Evolutionary conservation across 495 filamentous ascomycete species (phyloP).

Genomic region (Trichocladium antarcticum): DNA sequence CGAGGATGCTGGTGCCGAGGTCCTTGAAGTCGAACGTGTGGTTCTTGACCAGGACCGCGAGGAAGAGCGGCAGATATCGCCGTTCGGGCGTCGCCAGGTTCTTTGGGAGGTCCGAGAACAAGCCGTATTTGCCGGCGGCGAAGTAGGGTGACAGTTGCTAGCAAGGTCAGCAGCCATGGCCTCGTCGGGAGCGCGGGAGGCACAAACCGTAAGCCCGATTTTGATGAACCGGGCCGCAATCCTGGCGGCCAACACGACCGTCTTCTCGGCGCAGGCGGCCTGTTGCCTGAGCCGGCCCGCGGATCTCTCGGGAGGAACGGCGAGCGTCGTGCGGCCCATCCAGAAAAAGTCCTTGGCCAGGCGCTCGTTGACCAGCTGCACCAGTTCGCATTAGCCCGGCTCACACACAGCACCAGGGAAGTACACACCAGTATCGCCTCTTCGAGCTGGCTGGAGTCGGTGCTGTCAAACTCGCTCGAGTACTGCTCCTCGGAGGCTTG

Average conservation of each 20-base stretch:
- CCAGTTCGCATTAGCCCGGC: not conserved
- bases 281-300: constrained; percentile 20
- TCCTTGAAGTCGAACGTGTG: constrained; percentile 33
- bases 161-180: constrained; percentile 13
- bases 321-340: constrained; percentile 29
- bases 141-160: constrained; percentile 33
- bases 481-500: constrained; percentile 27
- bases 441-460: constrained; percentile 29
- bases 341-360: constrained; percentile 31
- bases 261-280: constrained; percentile 29
- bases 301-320: constrained; percentile 11
- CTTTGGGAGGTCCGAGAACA: constrained; percentile 30
- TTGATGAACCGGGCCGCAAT: constrained; percentile 33
- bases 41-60: constrained; percentile 30
- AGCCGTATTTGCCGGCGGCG: constrained; percentile 25
- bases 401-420: not conserved
- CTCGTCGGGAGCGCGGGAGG: not conserved
- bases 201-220: constrained; percentile 27
- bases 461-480: constrained; percentile 20
- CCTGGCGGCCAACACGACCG: constrained; percentile 28
- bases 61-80: constrained; percentile 32
- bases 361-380: constrained; percentile 28
- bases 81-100: constrained; percentile 20
- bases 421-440: constrained; percentile 32
- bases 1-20: constrained; percentile 24